Base-by-base conservation (phyloP, 208 protist species). In the Leptomonas seymouri region DNA sequence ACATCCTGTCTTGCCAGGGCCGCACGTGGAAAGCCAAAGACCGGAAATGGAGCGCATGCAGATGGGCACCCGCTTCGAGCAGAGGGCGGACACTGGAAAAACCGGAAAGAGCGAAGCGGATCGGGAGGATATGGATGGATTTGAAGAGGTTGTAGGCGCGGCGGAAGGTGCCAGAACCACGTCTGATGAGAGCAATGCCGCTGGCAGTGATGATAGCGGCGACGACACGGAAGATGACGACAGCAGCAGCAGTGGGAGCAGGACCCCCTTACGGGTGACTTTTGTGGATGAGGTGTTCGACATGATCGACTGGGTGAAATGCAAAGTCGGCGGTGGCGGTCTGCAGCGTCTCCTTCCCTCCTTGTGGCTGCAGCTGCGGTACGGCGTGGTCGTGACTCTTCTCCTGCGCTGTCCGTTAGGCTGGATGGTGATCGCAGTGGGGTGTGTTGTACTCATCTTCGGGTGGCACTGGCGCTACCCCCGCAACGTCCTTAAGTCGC, bases 401-500 rank as follows among this genome's bases (percentile, higher is more conserved):
- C 25, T 77, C 8, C 28, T 85, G 36, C 65, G 74, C 48, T 62
- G 71, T 14, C 23, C 78, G 7, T 45, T 67, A n/a, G 75, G 81
- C 9, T 51, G 77, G 16, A 59, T 54, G 14, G 39, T 50, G 18
- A 12, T 78, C 6, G 46, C 59, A 9, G 41, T 77, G 9, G 63
- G 51, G 4, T 48, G 79, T 6, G 20, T 73, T 0, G 36, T 71
- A 3, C 30, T 72, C 21, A 49, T 70, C 2, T 42, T 80, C 3
- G 45, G 64, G 27, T 81, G 82, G 82, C 76, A 82, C 16, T 69
- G 50, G 44, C 28, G 39, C 18, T 71, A 80, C 46, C 51, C 70
- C 23, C 63, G 75, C 31, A 82, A 86, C 64, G 51, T 62, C 3
- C 66, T 93, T 36, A 27, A 45, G 15, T 59, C 83, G 31, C 39